A percentile compares a stretch with the other conserved stretches of the same genome.
These are phyloP conservation scores for Penicillium egyptiacum DNA, from an alignment of 495 filamentous ascomycete species.

Conservation along the genomic window DNA sequence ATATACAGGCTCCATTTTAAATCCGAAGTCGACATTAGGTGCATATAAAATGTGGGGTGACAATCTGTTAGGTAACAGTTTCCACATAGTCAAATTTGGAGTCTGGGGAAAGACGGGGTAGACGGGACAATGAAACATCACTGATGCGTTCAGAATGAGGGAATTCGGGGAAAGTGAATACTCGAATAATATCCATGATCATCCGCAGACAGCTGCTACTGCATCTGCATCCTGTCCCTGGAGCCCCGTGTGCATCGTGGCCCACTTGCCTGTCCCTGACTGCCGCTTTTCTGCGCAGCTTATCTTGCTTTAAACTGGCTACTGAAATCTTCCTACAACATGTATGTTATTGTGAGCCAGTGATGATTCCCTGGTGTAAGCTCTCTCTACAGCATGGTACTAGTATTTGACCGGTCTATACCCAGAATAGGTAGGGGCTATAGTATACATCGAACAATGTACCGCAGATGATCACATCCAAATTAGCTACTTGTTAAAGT, in stretches of 20 bases:
- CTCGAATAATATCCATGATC: background rate
- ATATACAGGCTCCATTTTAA: background rate
- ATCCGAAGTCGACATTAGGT: conserved; percentile 4
- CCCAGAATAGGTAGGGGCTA: background rate
- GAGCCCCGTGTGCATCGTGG: background rate
- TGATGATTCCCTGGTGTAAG: too few species aligned
- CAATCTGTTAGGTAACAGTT: conserved; percentile 40
- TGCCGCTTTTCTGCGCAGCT: background rate
- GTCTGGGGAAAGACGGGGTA: conserved; percentile 36
- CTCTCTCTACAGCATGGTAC: background rate
- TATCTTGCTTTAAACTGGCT: background rate
- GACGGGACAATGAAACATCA: background rate
- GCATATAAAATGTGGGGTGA: conserved; percentile 29
- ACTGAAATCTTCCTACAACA: background rate
- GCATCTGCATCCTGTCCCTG: background rate
- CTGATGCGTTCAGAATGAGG: background rate
- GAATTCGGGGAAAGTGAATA: background rate
- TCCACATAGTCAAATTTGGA: conserved; percentile 26
- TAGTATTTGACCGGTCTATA: background rate
- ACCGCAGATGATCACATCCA: background rate
- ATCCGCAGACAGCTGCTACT: background rate
- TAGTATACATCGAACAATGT: background rate
- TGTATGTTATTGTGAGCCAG: background rate
- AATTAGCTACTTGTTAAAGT: background rate
- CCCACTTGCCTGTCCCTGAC: background rate